A percentile compares a stretch with the other conserved stretches of the same genome.
These are phyloP conservation scores for Endogone sp. DNA, from an alignment of 192 early-diverging fungal genomes.

Conservation along the genomic window DNA sequence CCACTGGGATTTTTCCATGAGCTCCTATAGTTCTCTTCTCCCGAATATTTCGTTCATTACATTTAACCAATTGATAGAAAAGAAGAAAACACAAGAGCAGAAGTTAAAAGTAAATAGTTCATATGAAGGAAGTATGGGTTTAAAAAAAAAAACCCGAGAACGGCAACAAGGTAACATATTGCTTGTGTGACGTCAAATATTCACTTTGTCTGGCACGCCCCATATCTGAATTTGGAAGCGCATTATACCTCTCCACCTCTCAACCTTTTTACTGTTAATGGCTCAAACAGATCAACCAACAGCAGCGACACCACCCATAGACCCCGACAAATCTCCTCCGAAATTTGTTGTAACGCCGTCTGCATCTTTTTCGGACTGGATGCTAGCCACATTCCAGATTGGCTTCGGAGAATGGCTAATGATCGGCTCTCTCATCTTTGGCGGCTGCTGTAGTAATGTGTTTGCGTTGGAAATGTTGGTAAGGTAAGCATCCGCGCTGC, in stretches of 20 bases:
- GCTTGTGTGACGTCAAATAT: too few species aligned
- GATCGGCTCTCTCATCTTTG: conserved; percentile 76
- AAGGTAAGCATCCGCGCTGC: conserved; percentile 32
- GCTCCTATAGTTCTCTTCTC: too few species aligned
- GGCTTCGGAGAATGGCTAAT: conserved; percentile 44
- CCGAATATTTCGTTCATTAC: too few species aligned
- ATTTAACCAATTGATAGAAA: too few species aligned
- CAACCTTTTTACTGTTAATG: not conserved
- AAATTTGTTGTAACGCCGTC: not conserved
- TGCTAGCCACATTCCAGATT: conserved; percentile 12
- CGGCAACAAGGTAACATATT: too few species aligned
- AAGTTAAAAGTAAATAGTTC: too few species aligned
- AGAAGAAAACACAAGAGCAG: too few species aligned
- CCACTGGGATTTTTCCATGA: too few species aligned
- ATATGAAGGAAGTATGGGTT: too few species aligned
- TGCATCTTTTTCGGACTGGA: not conserved
- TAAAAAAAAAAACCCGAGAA: too few species aligned
- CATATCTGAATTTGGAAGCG: not conserved
- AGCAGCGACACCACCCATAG: not conserved
- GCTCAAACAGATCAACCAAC: not conserved
- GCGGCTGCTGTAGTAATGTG: conserved; percentile 86
- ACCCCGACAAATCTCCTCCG: not conserved
- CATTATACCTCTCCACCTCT: not conserved
- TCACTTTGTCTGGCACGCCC: too few species aligned
- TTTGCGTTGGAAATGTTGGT: conserved; percentile 80